Base-by-base conservation (phyloP, 2,329 filamentous ascomycete species). In the Fusarium lateritium region DNA sequence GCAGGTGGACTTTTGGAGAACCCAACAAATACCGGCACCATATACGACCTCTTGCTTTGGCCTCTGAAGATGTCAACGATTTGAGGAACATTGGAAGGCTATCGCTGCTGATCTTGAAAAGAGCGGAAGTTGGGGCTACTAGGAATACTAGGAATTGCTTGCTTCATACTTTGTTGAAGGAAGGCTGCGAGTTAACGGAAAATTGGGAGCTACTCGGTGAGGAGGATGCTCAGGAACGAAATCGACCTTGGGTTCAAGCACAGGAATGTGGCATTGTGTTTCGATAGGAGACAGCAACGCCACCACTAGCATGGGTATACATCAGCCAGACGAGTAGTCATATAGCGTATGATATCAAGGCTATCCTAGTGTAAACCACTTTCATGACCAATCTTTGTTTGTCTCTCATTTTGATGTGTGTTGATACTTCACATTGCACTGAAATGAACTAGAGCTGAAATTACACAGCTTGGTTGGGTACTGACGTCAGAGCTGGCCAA, bases 171-270 rank as follows among this genome's bases (percentile, higher is more conserved):
- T 34, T 39, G 5, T 33, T 21, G 36, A 26, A 15, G 43, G 34
- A 38, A 28, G 36, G 40, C 43, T n/a, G 38, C 53, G 42, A 33
- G 31, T 42, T 43, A 56, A 56, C 47, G 39, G 38, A 56, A 34
- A 19, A 62, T 59, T 36, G 62, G 58, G 65, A 62, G 62, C 62
- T 56, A 71, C 70, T 75, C 71, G 73, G 73, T 75, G 73, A 58
- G 73, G 72, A 75, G 73, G 65, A 67, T 62, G 65, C 65, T 66
- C 72, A 51, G 47, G 53, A 47, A 51, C 21, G 31, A 40, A 65
- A 57, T 34, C 51, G 55, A 46, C 44, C 34, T 42, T 44, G 40
- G 26, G 45, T 63, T 57, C 19, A 38, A 51, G 31, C 39, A 43
- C 14, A 52, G 64, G 49, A 56, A 65, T 56, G 39, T 49, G 38